Evolutionary conservation across 2,329 filamentous ascomycete species (phyloP).

Genomic region (Fusarium ambrosium): DNA sequence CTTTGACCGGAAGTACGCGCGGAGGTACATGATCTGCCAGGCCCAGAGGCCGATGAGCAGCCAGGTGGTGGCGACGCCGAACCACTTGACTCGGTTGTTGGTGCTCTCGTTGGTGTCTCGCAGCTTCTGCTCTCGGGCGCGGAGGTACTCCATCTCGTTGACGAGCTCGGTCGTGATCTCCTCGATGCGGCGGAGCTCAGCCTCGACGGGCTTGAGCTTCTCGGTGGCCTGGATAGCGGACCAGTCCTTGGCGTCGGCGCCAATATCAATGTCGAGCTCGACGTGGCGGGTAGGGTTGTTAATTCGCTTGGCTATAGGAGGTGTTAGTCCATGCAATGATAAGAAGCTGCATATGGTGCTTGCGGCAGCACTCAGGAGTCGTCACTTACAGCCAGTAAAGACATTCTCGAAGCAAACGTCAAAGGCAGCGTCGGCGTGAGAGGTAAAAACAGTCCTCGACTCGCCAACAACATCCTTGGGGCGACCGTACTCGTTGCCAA

Average conservation of each 20-base stretch:
- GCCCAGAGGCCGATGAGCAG: conserved; percentile 89
- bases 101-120: conserved; percentile 99
- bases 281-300: conserved; percentile 73
- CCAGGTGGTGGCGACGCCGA: conserved; percentile 92
- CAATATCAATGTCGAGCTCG: conserved; percentile 96
- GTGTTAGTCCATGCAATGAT: conserved; percentile 24
- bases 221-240: conserved; percentile 94
- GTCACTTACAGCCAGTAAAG: conserved; percentile 74
- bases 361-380: conserved; percentile 2
- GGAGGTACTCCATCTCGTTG: conserved; percentile 95
- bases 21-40: conserved; percentile 98
- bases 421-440: conserved; percentile 90
- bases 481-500: conserved; percentile 95
- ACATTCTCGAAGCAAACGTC: conserved; percentile 97
- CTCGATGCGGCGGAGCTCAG: conserved; percentile 91
- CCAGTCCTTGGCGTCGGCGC: conserved; percentile 98
- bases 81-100: conserved; percentile 99
- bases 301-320: conserved; percentile 40
- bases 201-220: conserved; percentile 98
- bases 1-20: conserved; percentile 89
- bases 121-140: conserved; percentile 90
- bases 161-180: conserved; percentile 92
- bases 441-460: conserved; percentile 93
- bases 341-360: conserved; percentile 16
- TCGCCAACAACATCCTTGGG: conserved; percentile 94